Percentiles rank a stretch among this genome's conserved stretches.
These are phyloP conservation scores for Tolypocladium ophioglossoides DNA, from an alignment of 2,329 filamentous ascomycete genomes.

Conservation along the genomic window DNA sequence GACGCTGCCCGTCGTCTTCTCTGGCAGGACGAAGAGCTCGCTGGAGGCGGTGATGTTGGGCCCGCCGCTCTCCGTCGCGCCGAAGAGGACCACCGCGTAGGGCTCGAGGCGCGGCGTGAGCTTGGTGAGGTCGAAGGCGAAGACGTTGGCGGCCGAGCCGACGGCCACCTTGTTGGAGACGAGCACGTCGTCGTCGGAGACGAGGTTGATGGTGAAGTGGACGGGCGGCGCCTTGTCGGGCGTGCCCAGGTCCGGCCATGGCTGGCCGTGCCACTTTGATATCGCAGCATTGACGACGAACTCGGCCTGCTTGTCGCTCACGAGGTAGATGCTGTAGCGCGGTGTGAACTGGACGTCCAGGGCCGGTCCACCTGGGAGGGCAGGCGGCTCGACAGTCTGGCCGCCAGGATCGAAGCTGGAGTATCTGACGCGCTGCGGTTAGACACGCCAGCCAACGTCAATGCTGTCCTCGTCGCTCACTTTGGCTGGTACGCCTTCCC, in stretches of 20 bases:
- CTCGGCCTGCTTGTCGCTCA: constrained; percentile 26
- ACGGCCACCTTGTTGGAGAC: constrained; percentile 21
- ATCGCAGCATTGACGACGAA: constrained; percentile 32
- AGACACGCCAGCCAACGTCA: background rate
- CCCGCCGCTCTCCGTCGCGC: constrained; percentile 17
- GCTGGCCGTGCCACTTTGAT: constrained; percentile 28
- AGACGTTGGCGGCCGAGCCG: constrained; percentile 22
- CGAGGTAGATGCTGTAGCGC: constrained; percentile 35
- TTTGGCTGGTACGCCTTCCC: constrained; percentile 34
- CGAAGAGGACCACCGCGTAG: constrained; percentile 28
- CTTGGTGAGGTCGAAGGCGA: constrained; percentile 24
- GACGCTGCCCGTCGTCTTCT: constrained; percentile 30
- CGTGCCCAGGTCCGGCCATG: constrained; percentile 19
- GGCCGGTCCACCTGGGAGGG: constrained; percentile 18
- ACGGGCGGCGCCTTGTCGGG: constrained; percentile 12
- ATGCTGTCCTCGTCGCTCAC: constrained; percentile 11
- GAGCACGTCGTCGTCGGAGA: constrained; percentile 17
- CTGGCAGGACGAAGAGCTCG: constrained; percentile 30
- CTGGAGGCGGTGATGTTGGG: constrained; percentile 24
- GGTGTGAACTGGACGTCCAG: constrained; percentile 33
- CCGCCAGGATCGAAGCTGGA: constrained; percentile 35
- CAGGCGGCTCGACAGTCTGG: constrained; percentile 24
- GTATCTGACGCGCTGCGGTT: constrained; percentile 11
- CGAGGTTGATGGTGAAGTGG: constrained; percentile 26
- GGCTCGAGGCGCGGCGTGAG: constrained; percentile 24